phyloP scores from a whole-genome alignment of 176 grass and related monocot species.

The Cocos nucifera region DNA sequence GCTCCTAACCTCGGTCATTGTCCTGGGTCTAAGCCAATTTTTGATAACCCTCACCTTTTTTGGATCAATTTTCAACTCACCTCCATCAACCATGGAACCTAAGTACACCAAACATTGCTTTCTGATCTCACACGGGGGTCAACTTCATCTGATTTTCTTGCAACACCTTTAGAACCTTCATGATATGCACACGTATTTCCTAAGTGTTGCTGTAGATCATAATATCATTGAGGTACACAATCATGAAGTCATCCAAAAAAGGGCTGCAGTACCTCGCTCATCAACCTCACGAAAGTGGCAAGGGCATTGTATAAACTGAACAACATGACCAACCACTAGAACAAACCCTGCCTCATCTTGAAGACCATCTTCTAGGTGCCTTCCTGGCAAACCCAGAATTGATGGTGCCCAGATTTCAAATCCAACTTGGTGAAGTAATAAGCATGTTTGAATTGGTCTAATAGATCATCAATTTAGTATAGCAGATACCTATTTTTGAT shows the following conservation, averaged over 20 bases:
- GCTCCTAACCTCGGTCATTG: not conserved
- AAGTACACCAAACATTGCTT: not conserved
- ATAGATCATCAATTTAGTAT: no score
- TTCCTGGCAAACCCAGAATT: conserved; percentile 4
- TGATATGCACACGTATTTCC: not conserved
- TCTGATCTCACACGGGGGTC: conserved; percentile 4
- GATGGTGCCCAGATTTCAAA: conserved; percentile 14
- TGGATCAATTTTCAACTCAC: not conserved
- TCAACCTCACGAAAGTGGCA: conserved; percentile 9
- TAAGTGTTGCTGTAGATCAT: not conserved
- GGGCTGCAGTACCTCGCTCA: not conserved
- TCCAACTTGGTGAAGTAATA: conserved; percentile 15
- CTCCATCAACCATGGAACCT: not conserved
- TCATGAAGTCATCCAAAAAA: not conserved
- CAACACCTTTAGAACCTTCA: conserved; percentile 8
- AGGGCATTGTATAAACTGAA: conserved; percentile 16
- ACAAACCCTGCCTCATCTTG: conserved; percentile 13
- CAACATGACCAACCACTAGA: conserved; percentile 14
- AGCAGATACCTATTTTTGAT: no score
- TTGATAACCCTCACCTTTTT: conserved; percentile 6
- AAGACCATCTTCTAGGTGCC: conserved; percentile 12
- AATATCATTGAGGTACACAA: conserved; percentile 16
- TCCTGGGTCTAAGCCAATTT: not conserved
- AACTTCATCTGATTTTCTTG: no score
- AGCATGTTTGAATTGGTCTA: not conserved